phyloP scores from a whole-genome alignment of 2,329 filamentous ascomycete species.

The Pyrenochaeta sp. region DNA sequence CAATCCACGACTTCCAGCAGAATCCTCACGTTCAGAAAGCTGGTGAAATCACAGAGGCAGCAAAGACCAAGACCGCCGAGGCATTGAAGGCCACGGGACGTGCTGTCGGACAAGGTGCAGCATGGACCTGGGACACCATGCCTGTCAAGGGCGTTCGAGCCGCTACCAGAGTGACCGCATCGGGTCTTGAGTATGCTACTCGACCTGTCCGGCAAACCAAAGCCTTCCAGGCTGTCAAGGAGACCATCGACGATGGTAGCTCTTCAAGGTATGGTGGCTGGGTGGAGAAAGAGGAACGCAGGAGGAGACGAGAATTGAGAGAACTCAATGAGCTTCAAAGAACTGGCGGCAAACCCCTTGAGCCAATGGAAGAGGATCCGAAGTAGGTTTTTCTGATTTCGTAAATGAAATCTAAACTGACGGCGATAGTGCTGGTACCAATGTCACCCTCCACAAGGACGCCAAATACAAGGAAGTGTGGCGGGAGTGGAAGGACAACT shows the following conservation, averaged over 20 bases:
- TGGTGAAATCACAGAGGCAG: constrained; percentile 81
- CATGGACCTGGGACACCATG: constrained; percentile 96
- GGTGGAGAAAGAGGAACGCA: constrained; percentile 94
- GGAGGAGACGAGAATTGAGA: constrained; percentile 76
- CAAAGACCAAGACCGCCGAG: constrained; percentile 77
- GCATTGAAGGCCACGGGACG: constrained; percentile 86
- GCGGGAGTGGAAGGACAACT: constrained; percentile 91
- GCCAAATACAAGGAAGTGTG: constrained; percentile 98
- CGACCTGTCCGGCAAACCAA: constrained; percentile 93
- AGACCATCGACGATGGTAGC: constrained; percentile 96
- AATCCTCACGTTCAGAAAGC: constrained; percentile 89
- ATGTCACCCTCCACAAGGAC: constrained; percentile 95
- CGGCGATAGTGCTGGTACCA: constrained; percentile 79
- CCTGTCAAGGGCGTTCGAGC: constrained; percentile 91
- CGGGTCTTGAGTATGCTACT: constrained; percentile 91
- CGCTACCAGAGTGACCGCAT: constrained; percentile 83
- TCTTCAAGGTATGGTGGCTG: constrained; percentile 96
- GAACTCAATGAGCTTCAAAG: constrained; percentile 67
- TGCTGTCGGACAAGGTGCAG: constrained; percentile 86
- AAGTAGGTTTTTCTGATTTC: constrained; percentile 69
- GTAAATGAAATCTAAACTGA: constrained; percentile 8
- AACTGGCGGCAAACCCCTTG: constrained; percentile 55
- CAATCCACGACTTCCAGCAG: constrained; percentile 89
- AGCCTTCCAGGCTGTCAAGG: constrained; percentile 89
- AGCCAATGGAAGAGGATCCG: constrained; percentile 81